Evolutionary conservation across 495 filamentous ascomycete species (phyloP), one percentile per base, ranked within the genome.

Genomic region (Letharia lupina): DNA sequence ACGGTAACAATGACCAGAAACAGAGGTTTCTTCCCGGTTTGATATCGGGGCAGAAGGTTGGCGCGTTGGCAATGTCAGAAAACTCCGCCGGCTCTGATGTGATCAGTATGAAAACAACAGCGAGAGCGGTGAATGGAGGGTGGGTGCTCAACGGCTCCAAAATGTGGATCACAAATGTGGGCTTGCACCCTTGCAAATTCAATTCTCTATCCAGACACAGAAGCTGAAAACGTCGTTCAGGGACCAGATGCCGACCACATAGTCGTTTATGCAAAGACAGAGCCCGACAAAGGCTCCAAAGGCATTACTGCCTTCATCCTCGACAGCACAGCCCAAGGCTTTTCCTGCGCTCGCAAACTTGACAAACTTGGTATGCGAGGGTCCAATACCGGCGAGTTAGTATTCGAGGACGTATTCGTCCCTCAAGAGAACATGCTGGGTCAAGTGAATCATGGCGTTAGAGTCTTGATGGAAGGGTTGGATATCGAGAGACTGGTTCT

Each of bases 331-430:
- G 81, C 84, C 60, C 70, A 83, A 11, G 94, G 94, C 67, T 97
- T 97, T 80, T 89, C 86, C 60, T 91, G 88, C 72, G 84, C 91
- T 33, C 85, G 91, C 44, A 98, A 98, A 77, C 85, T 98, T 12
- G 95, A 98, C 77, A 98, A 98, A 78, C 88, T 98, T 68, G 94
- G 94, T 63, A 98, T 98, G 94, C 87, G 94, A 37, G 94, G 94
- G 61, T 91, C 87, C 47, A 98, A 98, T 77, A 98, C 95, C 9
- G 95, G 94, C 70, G 94, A 98, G 77, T 81, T 98, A 16, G 80
- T 95, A 60, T 96, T 98, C 70, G 91, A 96, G 31, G 82, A 90
- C 70, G 91, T 98, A 47, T 97, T 96, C 72, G 91, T 98, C 15
- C 93, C 95, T 4, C 74, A 77, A 16, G 85, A 87, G 65, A 90